Evolutionary conservation across 768 basidiomycete species (phyloP), one percentile per base, ranked within the genome.

Genomic region (Agaricus blazei): DNA sequence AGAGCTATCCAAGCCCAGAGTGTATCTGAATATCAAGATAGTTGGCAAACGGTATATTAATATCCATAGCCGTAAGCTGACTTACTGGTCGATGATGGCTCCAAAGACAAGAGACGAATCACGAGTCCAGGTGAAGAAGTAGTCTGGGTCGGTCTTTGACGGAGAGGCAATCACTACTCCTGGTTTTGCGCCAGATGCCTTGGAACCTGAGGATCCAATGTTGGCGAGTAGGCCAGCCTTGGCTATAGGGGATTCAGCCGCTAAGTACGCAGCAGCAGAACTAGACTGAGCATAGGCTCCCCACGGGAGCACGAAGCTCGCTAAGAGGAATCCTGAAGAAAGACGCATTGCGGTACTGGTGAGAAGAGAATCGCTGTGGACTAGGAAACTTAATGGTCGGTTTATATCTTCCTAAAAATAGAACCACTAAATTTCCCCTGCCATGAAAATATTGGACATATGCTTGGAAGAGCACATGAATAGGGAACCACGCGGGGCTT

Each of bases 141-240:
- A 85, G 65, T 86, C 60, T 0, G 86, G 78, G 56, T 78, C 61
- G 12, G 26, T 56, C 49, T 2, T 65, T 71, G 76, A 78, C 5
- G 79, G 79, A 14, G 77, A 80, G 11, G 79, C 79, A 42, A 81
- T 68, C 48, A 80, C 79, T 7, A 81, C 65, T 19, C 79, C 79
- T 50, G 70, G 52, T 61, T 70, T 73, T 19, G 87, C 87, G 34
- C 85, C 86, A 1, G 73, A 69, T 4, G 79, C 73, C 64, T 79
- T 78, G 48, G 76, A 64, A 3, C 85, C 85, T 41, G 63, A 63
- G 0, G 85, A 69, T 1, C 88, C 88, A 55, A 90, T 86, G 68
- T 90, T 90, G 12, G 85, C 86, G 12, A 90, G 77, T n/a, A 90
- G 48, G 3, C 83, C 82, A 0, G 78, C 78, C 62, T 84, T 78